Base-by-base conservation (phyloP, 768 basidiomycete species). In the Boletellus ananas region DNA sequence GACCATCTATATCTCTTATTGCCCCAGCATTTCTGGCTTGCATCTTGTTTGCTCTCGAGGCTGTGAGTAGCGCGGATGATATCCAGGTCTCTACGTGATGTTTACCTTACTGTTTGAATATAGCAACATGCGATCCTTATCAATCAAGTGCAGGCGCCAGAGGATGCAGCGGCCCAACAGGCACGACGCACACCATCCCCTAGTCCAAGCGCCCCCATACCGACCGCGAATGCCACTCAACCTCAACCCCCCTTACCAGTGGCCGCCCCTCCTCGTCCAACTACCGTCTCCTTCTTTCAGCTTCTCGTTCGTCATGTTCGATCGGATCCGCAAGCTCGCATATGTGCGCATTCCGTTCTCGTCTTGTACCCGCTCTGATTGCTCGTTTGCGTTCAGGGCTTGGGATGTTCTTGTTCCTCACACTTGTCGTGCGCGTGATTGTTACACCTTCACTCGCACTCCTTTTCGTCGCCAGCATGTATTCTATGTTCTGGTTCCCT, bases 121-220 rank as follows among this genome's bases (percentile, higher is more conserved):
- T 43, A 95, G 93, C 87, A 93, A 85, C 92, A 91, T 59, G 79
- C 85, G 0, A 80, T 86, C 33, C 72, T 91, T 16, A 80, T 94
- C 4, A 81, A 87, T 55, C 85, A 90, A 57, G 82, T 94, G 17
- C 93, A 94, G 74, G 79, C 82, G 1, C 87, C 88, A 8, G 90
- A 91, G 63, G 78, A 83, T 53, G 68, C 68, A 11, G 63, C 65
- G 7, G 52, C 69, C n/a, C 59, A 70, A n/a, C 45, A 66, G 41
- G 51, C 67, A 25, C 58, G 60, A 23, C 58, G 38, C 12, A 13
- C 48, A 2, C 45, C 53, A 10, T 17, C 59, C 13, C 49, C 54
- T 33, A 29, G 38, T 4, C 55, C 39, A 37, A 52, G 34, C 50
- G 2, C 39, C 11, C 12, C 51, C 8, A 20, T 57, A 17, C 20